These are phyloP conservation scores for Globisporangium carolinianum DNA, from an alignment of 352 stramenopile genomes.

Conservation along the genomic window DNA sequence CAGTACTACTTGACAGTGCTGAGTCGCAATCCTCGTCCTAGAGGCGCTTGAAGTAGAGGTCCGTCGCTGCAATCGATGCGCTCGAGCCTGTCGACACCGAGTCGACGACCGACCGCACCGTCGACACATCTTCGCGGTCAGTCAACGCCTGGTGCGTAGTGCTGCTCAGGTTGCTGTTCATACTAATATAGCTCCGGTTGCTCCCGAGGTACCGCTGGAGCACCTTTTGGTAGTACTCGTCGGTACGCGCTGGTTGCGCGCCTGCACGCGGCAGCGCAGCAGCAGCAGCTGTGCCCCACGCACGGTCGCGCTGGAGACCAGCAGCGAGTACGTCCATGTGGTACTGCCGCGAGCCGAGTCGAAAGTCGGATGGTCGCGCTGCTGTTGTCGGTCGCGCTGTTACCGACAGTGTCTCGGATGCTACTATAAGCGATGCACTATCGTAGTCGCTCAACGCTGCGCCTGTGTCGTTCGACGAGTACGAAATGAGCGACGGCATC, in stretches of 20 bases:
- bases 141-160: constrained; percentile 19
- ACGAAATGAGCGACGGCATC: constrained; percentile 36
- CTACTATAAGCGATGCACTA: neutral
- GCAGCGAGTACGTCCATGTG: constrained; percentile 12
- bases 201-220: constrained; percentile 55
- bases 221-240: constrained; percentile 67
- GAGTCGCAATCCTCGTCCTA: neutral
- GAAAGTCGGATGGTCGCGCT: constrained; percentile 2
- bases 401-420: neutral
- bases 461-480: constrained; percentile 33
- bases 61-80: constrained; percentile 6
- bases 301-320: constrained; percentile 9
- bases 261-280: neutral
- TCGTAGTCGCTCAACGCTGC: constrained; percentile 20
- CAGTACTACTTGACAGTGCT: neutral
- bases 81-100: constrained; percentile 13
- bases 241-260: constrained; percentile 29
- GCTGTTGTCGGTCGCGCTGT: constrained; percentile 9
- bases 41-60: constrained; percentile 13
- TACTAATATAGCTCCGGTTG: constrained; percentile 42
- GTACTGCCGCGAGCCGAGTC: constrained; percentile 12
- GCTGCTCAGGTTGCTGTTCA: constrained; percentile 40
- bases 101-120: constrained; percentile 6
- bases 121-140: constrained; percentile 14
- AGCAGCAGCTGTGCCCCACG: neutral